These are phyloP conservation scores for Beauveria sp. DNA, from an alignment of 2,329 filamentous ascomycete species.

Conservation along the genomic window DNA sequence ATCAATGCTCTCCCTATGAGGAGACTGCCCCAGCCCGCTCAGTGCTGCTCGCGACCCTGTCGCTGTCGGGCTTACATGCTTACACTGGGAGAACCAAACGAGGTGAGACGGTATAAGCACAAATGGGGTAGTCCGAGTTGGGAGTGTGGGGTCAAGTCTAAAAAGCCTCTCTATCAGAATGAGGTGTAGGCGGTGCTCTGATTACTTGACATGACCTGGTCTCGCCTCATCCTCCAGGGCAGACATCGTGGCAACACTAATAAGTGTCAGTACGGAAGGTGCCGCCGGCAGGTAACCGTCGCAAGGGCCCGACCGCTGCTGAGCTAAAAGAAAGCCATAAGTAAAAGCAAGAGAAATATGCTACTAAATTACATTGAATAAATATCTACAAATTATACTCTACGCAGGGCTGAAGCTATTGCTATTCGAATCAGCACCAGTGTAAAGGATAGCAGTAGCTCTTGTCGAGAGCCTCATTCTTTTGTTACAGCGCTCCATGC, in stretches of 20 bases:
- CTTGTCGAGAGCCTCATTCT: neutral
- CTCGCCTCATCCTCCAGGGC: neutral
- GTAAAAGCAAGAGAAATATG: neutral
- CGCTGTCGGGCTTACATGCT: conserved; percentile 6
- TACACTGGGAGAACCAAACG: neutral
- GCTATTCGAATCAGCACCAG: neutral
- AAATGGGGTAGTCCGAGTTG: neutral
- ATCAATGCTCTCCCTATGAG: conserved; percentile 1
- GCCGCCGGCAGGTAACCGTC: neutral
- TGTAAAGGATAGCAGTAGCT: neutral
- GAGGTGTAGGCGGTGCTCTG: neutral
- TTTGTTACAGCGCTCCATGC: neutral
- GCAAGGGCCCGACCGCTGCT: neutral
- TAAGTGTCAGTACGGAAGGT: neutral
- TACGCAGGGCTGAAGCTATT: neutral
- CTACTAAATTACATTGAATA: neutral
- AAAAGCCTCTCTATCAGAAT: neutral
- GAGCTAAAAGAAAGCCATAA: neutral
- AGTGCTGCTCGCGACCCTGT: neutral
- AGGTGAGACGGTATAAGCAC: conserved; percentile 12
- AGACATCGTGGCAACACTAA: neutral
- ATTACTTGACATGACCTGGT: neutral
- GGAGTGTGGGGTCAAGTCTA: neutral
- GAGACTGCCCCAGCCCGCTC: neutral
- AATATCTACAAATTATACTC: neutral